Base-by-base conservation (phyloP, 176 grass and related monocot genomes). In the Chrysopogon serrulatus region DNA sequence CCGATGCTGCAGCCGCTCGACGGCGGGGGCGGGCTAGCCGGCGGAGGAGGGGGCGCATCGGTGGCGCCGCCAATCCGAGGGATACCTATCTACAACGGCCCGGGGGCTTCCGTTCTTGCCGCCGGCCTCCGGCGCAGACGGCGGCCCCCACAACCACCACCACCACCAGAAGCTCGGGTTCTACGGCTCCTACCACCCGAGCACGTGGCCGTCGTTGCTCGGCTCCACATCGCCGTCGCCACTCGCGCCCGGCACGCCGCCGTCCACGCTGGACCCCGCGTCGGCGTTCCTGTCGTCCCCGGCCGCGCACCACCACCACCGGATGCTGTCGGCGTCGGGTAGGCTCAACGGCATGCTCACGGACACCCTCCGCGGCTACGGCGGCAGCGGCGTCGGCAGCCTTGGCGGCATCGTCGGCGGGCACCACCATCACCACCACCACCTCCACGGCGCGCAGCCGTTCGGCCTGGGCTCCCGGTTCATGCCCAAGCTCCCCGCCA, bases 21-120 rank as follows among this genome's bases (percentile, higher is more conserved):
- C 37, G 67, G 39, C 18, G 32, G 61, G 14, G 56, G 66, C 19
- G 17, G 43, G 4, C 21, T 56, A n/a, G 23, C 19, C 0, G 76
- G 7, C 1, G 82, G 80, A 10, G 44, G 72, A 30, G 78, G 54
- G 33, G 14, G 44, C 18, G 19, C 57, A n/a, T 91, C 88, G 75
- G 74, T 35, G 21, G 13, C 87, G 19, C 40, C 66, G 24, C 91
- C 93, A 54, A 99, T 96, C 78, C 91, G 92, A 53, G 96, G 93
- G 32, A 92, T 99, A 83, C 96, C 96, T 61, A 89, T 96, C 84
- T 96, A 99, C 85, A 93, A 91, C 83, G 84, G 83, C 56, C 54
- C 72, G 5, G 75, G 84, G 79, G 81, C 26, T 80, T 94, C 63
- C 95, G 23, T 92, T 92, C 88, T 81, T 94, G 42, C 86, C 83